Conservation (phyloP, 148 eudicot genomes). For the Arbutus unedo region DNA sequence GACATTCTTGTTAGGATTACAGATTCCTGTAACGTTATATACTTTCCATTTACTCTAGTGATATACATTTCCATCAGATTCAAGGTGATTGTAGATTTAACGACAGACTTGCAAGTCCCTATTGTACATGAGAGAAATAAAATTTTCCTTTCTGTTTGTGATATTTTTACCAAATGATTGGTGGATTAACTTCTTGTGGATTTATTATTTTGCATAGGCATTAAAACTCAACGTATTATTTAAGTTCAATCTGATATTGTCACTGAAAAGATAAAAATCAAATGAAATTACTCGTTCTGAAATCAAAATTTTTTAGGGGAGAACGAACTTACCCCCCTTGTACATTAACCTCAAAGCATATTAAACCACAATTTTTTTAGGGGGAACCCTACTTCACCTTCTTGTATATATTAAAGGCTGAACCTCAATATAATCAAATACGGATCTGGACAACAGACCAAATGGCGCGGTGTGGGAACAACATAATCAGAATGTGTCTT, state of each 20-base stretch:
- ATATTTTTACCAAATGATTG: background rate
- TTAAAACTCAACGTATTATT: too few relatives aligned
- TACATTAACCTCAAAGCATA: background rate
- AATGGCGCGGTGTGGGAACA: background rate
- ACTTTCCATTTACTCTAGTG: background rate
- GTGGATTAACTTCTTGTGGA: background rate
- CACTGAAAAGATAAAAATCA: background rate
- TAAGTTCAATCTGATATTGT: background rate
- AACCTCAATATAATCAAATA: background rate
- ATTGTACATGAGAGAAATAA: conserved; percentile 12
- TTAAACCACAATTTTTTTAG: too few relatives aligned
- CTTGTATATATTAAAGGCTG: background rate
- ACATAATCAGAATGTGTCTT: background rate
- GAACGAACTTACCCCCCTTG: background rate
- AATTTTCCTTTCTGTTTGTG: background rate
- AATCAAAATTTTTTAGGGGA: background rate
- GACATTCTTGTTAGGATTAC: too few relatives aligned
- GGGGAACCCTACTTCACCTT: background rate
- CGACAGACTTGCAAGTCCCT: background rate
- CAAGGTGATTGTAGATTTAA: background rate
- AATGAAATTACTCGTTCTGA: background rate
- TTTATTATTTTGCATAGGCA: background rate
- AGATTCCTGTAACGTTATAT: background rate
- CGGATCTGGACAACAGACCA: background rate
- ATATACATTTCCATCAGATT: background rate